Evolutionary conservation across 305 asterid genomes (phyloP), one percentile per base, ranked within the genome.

Genomic region (Solanum hybrid): DNA sequence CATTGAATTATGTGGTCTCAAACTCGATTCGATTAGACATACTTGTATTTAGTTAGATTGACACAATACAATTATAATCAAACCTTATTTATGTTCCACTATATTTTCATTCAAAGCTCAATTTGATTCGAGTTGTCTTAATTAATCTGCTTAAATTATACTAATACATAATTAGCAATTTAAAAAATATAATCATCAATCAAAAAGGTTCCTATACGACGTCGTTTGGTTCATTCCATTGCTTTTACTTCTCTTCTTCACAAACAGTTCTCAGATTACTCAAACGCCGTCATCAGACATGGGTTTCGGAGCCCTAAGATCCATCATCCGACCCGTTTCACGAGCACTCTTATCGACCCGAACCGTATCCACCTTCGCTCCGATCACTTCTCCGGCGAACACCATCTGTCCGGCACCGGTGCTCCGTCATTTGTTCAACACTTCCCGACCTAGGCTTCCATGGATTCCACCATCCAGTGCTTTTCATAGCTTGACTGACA

Each of bases 221-320:
- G 40, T 2, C 82, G 42, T 76, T 2, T 8, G 0, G 7, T 0
- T 9, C 28, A 34, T 35, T 20, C 5, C 40, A 18, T 9, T 18
- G 26, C 46, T 34, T 33, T 77, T 9, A 1, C 46, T 33, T 31
- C 14, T 33, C 82, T 34, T 77, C 46, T 34, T 77, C 83, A 8
- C 40, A 33, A 18, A 8, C 14, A 33, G 4, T 34, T 34, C 46
- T 34, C 83, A 83, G 11, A 83, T 12, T 46, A 18, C 73, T 42
- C 74, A 18, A 46, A 31, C 39, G 28, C 31, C 31, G 42, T 57
- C 69, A 51, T 16, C n/a, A 46, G 36, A 31, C 74, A 96, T 97
- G 98, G 95, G 90, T 89, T 92, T 97, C 90, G 95, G 97, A 92
- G 96, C 98, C 93, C 91, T 97, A 77, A 93, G 97, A 94, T 95